These are phyloP conservation scores for Agaricus sinodeliciosus DNA, from an alignment of 768 basidiomycete genomes.

Conservation along the genomic window DNA sequence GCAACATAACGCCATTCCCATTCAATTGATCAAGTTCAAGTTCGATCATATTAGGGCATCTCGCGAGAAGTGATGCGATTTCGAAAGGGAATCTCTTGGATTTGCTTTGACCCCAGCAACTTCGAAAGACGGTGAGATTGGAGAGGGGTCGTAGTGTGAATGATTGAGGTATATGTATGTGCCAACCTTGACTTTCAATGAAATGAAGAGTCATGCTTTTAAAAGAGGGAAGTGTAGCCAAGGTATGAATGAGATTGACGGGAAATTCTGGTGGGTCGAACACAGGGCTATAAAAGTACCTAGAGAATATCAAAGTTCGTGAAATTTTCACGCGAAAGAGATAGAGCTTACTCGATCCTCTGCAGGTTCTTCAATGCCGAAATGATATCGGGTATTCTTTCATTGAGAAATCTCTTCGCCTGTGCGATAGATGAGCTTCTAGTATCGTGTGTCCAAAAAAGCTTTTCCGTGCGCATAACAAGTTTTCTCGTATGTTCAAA, in stretches of 20 bases:
- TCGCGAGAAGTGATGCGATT: neutral
- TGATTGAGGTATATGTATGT: neutral
- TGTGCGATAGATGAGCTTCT: neutral
- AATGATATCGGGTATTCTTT: neutral
- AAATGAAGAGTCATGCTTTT: neutral
- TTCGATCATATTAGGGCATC: conserved; percentile 1
- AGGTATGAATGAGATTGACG: neutral
- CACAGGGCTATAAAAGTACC: neutral
- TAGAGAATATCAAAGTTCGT: neutral
- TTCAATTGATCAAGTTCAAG: neutral
- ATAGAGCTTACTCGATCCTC: neutral
- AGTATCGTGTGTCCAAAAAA: neutral
- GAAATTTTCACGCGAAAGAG: too few relatives aligned
- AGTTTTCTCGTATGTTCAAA: conserved; percentile 4
- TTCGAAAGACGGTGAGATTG: neutral
- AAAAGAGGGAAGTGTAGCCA: neutral
- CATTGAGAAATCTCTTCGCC: neutral
- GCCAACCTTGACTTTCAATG: too few relatives aligned
- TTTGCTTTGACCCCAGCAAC: neutral
- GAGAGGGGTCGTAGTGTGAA: conserved; percentile 1
- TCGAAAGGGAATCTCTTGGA: neutral
- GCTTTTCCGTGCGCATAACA: neutral
- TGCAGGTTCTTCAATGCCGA: neutral
- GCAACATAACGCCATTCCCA: neutral
- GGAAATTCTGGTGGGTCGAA: neutral